Evolutionary conservation across 164 flowering plant species (phyloP).

Genomic region (Dillenia turbinata): DNA sequence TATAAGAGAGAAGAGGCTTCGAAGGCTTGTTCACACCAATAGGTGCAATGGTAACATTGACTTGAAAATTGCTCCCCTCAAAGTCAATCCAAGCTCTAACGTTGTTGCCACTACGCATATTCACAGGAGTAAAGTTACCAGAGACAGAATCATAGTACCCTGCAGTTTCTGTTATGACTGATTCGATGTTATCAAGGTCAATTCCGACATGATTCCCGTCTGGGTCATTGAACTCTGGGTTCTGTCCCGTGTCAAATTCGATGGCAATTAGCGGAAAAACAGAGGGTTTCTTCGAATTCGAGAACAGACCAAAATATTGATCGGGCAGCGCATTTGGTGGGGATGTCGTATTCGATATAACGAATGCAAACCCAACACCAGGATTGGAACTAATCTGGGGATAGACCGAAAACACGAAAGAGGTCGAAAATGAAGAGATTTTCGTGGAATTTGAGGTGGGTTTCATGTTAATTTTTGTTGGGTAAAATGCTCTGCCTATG

Average conservation of each 20-base stretch:
- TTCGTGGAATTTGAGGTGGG: slow-evolving; percentile 16
- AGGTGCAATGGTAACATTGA: slow-evolving; percentile 74
- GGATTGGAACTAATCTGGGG: slow-evolving; percentile 51
- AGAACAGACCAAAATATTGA: slow-evolving; percentile 76
- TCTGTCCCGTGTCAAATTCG: slow-evolving; percentile 75
- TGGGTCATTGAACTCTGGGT: slow-evolving; percentile 68
- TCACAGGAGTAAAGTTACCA: slow-evolving; percentile 27
- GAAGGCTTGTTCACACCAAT: slow-evolving; percentile 34
- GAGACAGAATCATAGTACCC: slow-evolving; percentile 38
- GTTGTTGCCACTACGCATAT: slow-evolving; percentile 64
- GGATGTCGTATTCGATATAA: slow-evolving; percentile 53
- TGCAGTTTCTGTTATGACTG: slow-evolving; percentile 29
- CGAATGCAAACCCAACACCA: slow-evolving; percentile 72
- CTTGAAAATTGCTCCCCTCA: slow-evolving; percentile 34
- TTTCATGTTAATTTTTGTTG: slow-evolving; percentile 32
- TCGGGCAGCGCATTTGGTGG: slow-evolving; percentile 59
- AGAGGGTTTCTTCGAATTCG: slow-evolving; percentile 26
- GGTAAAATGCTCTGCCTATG: slow-evolving; percentile 61
- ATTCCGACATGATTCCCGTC: slow-evolving; percentile 71
- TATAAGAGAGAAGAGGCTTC: slow-evolving; percentile 36
- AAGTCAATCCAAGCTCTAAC: slow-evolving; percentile 82
- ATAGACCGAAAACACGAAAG: slow-evolving; percentile 70
- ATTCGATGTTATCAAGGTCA: slow-evolving; percentile 56
- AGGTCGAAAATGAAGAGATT: slow-evolving; percentile 59
- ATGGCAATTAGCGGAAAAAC: slow-evolving; percentile 64